Base-by-base conservation (phyloP, 352 stramenopile species). In the Hyphochytrium catenoides region DNA sequence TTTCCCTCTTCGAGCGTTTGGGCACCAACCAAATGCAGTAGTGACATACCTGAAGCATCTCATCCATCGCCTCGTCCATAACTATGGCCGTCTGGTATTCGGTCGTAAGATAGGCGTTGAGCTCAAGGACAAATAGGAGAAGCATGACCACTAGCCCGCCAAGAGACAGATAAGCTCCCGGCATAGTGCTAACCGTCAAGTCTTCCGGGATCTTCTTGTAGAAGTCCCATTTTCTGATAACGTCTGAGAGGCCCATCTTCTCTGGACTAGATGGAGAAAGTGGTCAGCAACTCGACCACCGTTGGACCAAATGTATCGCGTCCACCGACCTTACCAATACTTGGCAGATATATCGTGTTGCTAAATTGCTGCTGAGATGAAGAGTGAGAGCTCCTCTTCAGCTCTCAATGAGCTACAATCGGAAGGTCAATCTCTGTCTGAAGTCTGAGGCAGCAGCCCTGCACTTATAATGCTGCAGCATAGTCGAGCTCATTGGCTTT, bases 121-220 rank as follows among this genome's bases (percentile, higher is more conserved):
- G 75, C 58, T 88, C 73, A 33, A 83, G 62, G 41, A 85, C 54
- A 50, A 88, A 82, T 27, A 88, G 56, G 34, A 85, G 35, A 37
- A 77, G 66, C 70, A 88, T 84, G 61, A 88, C 76, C 46, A 84
- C 68, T 46, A 55, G 73, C 28, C 69, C 69, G 15, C 51, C 57
- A 41, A 83, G 71, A 20, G 69, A 83, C 23, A 83, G 54, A 41
- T 60, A 74, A 52, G 81, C 69, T 47, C 69, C 69, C 20, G 69
- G 69, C 27, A 83, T 47, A 37, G 69, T 83, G 41, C 61, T 76
- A 46, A 83, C 69, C 14, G 69, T 83, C 43, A 83, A 47, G 44
- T 83, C 69, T 66, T 83, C 69, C 4, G 69, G 69, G 51, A 83
- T 83, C 62, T 83, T 83, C 55, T 83, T 83, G 66, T 83, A 83